Evolutionary conservation across 352 stramenopile genomes (phyloP), one percentile per base, ranked within the genome.

Genomic region (Globisporangium radiosum): DNA sequence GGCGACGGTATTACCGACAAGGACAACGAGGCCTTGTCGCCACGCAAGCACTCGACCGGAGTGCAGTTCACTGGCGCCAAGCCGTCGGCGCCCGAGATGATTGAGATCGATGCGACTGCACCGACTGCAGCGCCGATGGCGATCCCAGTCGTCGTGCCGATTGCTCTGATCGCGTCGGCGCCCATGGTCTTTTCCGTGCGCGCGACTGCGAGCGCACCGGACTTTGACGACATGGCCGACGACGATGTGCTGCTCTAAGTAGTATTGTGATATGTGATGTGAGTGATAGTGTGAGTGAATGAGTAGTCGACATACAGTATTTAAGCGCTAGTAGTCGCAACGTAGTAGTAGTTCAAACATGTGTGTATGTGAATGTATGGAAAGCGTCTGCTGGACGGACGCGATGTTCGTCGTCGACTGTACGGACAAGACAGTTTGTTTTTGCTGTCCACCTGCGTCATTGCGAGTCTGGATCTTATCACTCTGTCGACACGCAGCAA

Each of bases 1-100:
- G 62, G 73, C 40, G 62, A 77, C 13, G 71, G 11, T 13, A 13
- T 14, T 2, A 44, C 72, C 43, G 68, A 76, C 57, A 78, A 85
- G 44, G 74, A 65, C 9, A 71, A 64, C 1, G 69, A 73, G 7
- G 57, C 62, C n/a, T 9, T 42, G 10, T 66, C 60, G 3, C 54
- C 60, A 10, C 48, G 58, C 47, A 66, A 66, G 45, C 54, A 58
- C 37, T 53, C 57, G 17, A 37, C 54, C 39, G 25, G 25, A 33
- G 57, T 68, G 7, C 62, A 64, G 47, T 65, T 68, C 15, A 5
- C 61, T 11, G 52, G 47, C 9, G 42, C 54, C 7, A 57, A 62
- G 38, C 62, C 62, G 15, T 68, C 62, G 4, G 62, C 62, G 3
- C 62, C 62, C 0, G 62, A 68, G 37, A 65, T 68, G 40, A 13